Evolutionary conservation across 163 green algal genomes (phyloP), one percentile per base, ranked within the genome.

Genomic region (Picocystis sp.): DNA sequence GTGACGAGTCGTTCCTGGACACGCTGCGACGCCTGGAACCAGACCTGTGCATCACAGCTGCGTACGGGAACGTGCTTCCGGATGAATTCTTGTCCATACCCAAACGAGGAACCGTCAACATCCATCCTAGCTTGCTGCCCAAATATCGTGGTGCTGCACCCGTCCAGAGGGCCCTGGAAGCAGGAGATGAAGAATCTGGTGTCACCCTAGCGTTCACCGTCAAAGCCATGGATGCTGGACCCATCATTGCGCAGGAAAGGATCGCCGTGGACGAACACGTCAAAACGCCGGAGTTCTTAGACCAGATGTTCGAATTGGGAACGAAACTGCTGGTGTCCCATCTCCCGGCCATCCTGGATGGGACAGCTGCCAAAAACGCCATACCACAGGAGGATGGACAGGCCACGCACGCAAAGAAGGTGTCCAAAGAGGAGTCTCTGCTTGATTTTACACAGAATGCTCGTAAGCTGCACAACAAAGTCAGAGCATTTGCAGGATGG

Each of bases 11-110:
- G 13, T 96, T 97, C 43, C 64, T 96, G 44, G 59, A 63, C 3
- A 11, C 53, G 10, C 51, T 98, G 29, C 35, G 42, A n/a, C 53
- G 43, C 0, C 45, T 96, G 34, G 14, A 64, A 17, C 82, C 86
- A 1, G 87, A 98, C 68, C 69, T 98, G 33, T 91, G 76, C 43
- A 63, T 98, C 3, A 98, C 90, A 1, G 90, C 87, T 2, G 90
- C 90, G 0, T 97, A 98, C 55, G 90, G 90, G 58, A 92, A 95
- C 72, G 86, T 96, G 58, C 73, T 99, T 25, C 90, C 90, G 0
- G 48, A 75, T 34, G 45, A 50, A 3, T 94, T 99, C 70, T 76
- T 98, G 22, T 63, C 75, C 51, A 84, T 94, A 10, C 90, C 90
- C 0, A 56, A 45, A 5, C 21, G 17, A 43, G 64, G 90, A 42